Conservation (phyloP, 108 stramenopile species). For the Skeletonema tropicum region DNA sequence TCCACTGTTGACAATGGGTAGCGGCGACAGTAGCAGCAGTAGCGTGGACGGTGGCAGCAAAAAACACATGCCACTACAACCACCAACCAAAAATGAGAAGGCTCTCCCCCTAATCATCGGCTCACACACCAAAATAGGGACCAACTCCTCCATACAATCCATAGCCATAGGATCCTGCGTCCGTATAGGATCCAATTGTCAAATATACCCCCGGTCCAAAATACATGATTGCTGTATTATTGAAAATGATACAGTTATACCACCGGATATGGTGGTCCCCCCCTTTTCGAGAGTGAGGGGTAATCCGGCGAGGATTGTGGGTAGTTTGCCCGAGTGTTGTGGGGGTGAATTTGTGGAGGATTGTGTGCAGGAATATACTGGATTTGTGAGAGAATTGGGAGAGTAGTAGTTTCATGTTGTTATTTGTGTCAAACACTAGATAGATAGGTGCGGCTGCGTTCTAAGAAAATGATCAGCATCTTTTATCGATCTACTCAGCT, state of each 20-base stretch:
- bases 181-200: conserved; percentile 38
- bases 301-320: conserved; percentile 52
- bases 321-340: conserved; percentile 47
- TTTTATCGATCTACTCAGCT: too few species aligned
- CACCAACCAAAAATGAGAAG: conserved; percentile 25
- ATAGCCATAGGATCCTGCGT: conserved; percentile 50
- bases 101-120: conserved; percentile 41
- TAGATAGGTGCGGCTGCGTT: background rate
- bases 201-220: conserved; percentile 33
- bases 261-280: conserved; percentile 49
- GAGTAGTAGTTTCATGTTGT: background rate
- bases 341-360: conserved; percentile 44
- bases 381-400: conserved; percentile 32
- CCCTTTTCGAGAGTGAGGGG: conserved; percentile 60
- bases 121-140: conserved; percentile 47
- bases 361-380: conserved; percentile 33
- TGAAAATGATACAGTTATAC: conserved; percentile 40
- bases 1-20: conserved; percentile 5
- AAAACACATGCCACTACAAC: background rate
- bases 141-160: conserved; percentile 19
- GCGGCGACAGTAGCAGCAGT: background rate
- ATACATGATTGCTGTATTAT: conserved; percentile 50
- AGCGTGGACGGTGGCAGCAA: background rate
- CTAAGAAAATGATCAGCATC: background rate
- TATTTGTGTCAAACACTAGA: background rate